Base-by-base conservation (phyloP, 164 flowering plant genomes). In the Stephania cephalantha region DNA sequence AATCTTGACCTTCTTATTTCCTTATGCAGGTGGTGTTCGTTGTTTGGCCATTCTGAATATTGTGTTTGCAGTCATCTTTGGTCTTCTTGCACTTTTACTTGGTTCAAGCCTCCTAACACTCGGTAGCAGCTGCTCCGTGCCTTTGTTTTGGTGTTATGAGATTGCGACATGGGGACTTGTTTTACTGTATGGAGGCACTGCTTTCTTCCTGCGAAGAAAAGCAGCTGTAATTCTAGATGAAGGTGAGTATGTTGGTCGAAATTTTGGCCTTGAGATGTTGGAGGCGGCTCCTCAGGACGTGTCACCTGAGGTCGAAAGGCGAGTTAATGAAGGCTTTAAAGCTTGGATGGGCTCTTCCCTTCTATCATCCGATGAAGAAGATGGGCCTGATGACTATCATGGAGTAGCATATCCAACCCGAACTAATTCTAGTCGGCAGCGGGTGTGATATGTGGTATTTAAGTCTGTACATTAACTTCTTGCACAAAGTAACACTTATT, bases 91-190 rank as follows among this genome's bases (percentile, higher is more conserved):
- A 0, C 52, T 93, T 66, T 89, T 93, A 77, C 90, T 95, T 50
- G 98, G 99, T 71, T 90, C 96, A 17, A 91, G 88, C 78, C 90
- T 95, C 63, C 87, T 93, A 68, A 89, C 93, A 12, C 77, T 91
- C 17, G 95, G 96, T 20, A 91, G 91, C 83, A 89, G 88, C 84
- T 95, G 97, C 83, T 87, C 98, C 7, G 42, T 83, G 75, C 85
- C 99, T 72, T 81, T 95, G 77, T 95, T 95, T 75, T 95, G 99
- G 99, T 93, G 95, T 86, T 95, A 91, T 45, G 97, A 95, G 82
- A 82, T 91, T 71, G 82, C 88, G 6, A 76, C 92, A 53, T 93
- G 95, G 99, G 90, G 93, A 0, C 83, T 95, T 61, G 98, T 90
- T 42, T 71, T 88, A 74, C 77, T 91, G 17, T 89, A 90, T 76